Percentiles rank a stretch among this genome's conserved stretches.
Evolutionary conservation across 2,329 filamentous ascomycete species (phyloP).

Genomic region (Claviceps lovelessii): DNA sequence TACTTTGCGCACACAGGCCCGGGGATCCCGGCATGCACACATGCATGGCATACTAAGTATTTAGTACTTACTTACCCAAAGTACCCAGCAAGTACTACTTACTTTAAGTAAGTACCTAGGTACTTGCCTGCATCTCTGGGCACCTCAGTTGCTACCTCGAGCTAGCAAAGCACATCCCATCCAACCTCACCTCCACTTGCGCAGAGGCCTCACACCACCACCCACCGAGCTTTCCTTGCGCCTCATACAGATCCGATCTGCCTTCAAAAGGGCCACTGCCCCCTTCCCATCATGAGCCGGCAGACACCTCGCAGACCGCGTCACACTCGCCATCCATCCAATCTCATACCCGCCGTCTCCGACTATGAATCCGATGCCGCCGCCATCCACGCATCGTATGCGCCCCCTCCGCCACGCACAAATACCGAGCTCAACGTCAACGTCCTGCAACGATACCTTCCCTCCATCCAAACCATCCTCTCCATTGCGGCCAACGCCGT

Average conservation of each 20-base stretch:
- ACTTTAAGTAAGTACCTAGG: too few species aligned
- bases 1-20: too few species aligned
- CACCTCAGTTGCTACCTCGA: too few species aligned
- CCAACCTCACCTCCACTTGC: too few species aligned
- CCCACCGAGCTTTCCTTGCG: too few species aligned
- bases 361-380: constrained; percentile 56
- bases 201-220: too few species aligned
- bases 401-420: constrained; percentile 43
- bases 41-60: too few species aligned
- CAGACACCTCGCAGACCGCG: constrained; percentile 26
- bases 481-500: constrained; percentile 76
- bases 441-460: constrained; percentile 70
- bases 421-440: constrained; percentile 79
- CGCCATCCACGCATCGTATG: constrained; percentile 24
- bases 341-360: constrained; percentile 27
- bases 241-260: not conserved
- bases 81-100: too few species aligned
- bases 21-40: too few species aligned
- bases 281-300: constrained; percentile 26
- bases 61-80: too few species aligned
- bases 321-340: constrained; percentile 28
- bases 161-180: too few species aligned
- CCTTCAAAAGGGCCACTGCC: not conserved
- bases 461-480: constrained; percentile 57
- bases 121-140: too few species aligned